Evolutionary conservation across 306 rosid species (phyloP).

Genomic region (Malus orientalis): DNA sequence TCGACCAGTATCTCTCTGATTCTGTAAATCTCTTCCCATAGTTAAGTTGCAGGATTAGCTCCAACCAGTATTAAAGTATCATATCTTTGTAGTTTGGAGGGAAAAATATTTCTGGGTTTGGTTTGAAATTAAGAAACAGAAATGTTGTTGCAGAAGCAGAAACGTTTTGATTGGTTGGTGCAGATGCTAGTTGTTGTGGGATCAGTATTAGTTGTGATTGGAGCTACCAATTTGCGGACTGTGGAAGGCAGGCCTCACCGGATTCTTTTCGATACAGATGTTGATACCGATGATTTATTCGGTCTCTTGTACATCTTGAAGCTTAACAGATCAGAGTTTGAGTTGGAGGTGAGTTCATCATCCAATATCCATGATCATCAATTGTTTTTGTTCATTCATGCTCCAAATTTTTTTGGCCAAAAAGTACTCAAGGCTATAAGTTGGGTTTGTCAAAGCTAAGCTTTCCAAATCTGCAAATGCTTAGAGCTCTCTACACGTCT

Average conservation of each 20-base stretch:
- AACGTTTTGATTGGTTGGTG: conserved; percentile 28
- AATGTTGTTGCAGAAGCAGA: conserved; percentile 35
- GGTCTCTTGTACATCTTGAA: conserved; percentile 79
- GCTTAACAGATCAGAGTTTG: conserved; percentile 77
- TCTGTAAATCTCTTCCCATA: not conserved
- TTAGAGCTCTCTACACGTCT: not conserved
- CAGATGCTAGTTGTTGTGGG: conserved; percentile 20
- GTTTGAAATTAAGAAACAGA: conserved; percentile 9
- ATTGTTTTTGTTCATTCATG: not conserved
- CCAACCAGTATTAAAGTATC: not conserved
- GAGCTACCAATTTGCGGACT: conserved; percentile 14
- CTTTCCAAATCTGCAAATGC: not conserved
- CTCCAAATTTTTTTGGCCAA: not conserved
- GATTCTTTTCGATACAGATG: conserved; percentile 82
- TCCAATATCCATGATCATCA: not conserved
- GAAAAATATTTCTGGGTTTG: conserved; percentile 15
- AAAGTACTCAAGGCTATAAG: not conserved
- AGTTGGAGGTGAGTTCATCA: conserved; percentile 51
- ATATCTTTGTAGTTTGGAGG: conserved; percentile 8
- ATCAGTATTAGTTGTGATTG: conserved; percentile 2
- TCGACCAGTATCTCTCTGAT: not conserved
- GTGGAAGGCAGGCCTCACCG: conserved; percentile 47
- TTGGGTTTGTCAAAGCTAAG: not conserved
- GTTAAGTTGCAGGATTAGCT: not conserved
- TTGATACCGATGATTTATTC: conserved; percentile 81